Evolutionary conservation across 495 filamentous ascomycete genomes (phyloP).

Genomic region (Penicillium parvum): DNA sequence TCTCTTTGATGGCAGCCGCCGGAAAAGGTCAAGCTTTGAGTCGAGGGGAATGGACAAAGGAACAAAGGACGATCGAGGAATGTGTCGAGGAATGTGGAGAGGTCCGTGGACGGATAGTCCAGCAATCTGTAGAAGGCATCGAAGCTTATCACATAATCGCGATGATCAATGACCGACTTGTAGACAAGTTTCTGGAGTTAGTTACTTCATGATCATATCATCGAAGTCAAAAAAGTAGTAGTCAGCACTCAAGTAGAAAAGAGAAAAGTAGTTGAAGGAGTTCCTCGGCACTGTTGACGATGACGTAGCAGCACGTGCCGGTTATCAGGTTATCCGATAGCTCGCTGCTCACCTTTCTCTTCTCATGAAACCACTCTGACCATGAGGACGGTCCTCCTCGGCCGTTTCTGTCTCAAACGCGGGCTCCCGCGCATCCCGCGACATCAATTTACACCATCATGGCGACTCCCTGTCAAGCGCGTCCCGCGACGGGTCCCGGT

Average conservation of each 20-base stretch:
- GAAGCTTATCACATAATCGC: no score
- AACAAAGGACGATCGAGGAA: slow-evolving; percentile 9
- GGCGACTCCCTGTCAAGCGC: slow-evolving; percentile 24
- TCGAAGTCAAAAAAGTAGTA: no score
- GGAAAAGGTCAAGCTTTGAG: slow-evolving; percentile 1
- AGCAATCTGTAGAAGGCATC: no score
- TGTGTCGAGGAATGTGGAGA: slow-evolving; percentile 14
- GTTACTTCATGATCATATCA: no score
- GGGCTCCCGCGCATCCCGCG: slow-evolving; percentile 17
- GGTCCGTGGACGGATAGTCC: background rate
- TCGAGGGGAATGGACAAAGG: slow-evolving; percentile 6
- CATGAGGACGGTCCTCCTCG: slow-evolving; percentile 54
- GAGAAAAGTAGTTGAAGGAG: no score
- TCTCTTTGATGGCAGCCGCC: background rate
- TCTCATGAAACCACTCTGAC: slow-evolving; percentile 17
- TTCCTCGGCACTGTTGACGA: background rate
- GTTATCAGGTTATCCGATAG: slow-evolving; percentile 5
- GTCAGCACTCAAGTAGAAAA: no score
- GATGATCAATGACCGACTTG: no score
- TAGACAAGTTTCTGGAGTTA: no score
- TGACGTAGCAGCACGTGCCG: slow-evolving; percentile 23
- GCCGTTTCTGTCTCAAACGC: slow-evolving; percentile 51
- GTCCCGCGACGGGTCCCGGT: slow-evolving; percentile 23
- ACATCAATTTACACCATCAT: slow-evolving; percentile 22
- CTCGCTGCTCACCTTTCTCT: slow-evolving; percentile 6